A percentile compares a stretch with the other conserved stretches of the same genome.
phyloP scores from a whole-genome alignment of 2,329 filamentous ascomycete species.

The Fusarium sp. region DNA sequence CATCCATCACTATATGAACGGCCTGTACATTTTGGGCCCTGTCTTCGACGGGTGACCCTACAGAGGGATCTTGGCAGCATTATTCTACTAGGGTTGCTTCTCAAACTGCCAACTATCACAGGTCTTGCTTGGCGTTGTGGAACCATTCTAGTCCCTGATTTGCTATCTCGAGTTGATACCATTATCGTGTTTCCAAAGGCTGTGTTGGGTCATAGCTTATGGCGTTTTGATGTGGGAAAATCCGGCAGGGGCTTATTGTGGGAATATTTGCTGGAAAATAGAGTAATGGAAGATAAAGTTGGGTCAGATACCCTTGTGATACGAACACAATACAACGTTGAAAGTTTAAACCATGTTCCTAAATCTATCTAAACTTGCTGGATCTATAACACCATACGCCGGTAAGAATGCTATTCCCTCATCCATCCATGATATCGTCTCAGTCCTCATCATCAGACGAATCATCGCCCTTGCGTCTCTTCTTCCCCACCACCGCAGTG shows the following conservation, averaged over 20 bases:
- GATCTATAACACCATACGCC: slow-evolving; percentile 30
- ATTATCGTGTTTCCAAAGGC: slow-evolving; percentile 7
- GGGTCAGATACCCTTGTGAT: slow-evolving; percentile 21
- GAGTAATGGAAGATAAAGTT: slow-evolving; percentile 1
- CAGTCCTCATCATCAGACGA: slow-evolving; percentile 54
- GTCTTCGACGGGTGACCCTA: slow-evolving; percentile 8
- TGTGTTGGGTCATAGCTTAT: neutral
- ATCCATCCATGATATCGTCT: neutral
- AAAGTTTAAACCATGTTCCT: neutral
- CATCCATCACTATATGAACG: slow-evolving; percentile 39
- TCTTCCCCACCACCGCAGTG: slow-evolving; percentile 43
- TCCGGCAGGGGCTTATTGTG: neutral
- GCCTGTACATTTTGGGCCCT: slow-evolving; percentile 27
- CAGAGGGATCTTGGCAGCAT: slow-evolving; percentile 13
- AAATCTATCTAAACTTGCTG: neutral
- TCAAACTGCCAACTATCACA: neutral
- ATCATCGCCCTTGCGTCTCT: slow-evolving; percentile 53
- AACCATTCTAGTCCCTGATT: slow-evolving; percentile 4
- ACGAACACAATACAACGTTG: neutral
- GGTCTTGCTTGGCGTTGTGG: slow-evolving; percentile 30
- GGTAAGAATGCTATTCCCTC: slow-evolving; percentile 3
- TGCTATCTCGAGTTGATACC: slow-evolving; percentile 1
- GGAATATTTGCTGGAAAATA: neutral
- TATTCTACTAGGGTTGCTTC: slow-evolving; percentile 14
- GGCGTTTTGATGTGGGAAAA: slow-evolving; percentile 1